These are phyloP conservation scores for Diaporthe capsici DNA, from an alignment of 2,329 filamentous ascomycete species.

Conservation along the genomic window DNA sequence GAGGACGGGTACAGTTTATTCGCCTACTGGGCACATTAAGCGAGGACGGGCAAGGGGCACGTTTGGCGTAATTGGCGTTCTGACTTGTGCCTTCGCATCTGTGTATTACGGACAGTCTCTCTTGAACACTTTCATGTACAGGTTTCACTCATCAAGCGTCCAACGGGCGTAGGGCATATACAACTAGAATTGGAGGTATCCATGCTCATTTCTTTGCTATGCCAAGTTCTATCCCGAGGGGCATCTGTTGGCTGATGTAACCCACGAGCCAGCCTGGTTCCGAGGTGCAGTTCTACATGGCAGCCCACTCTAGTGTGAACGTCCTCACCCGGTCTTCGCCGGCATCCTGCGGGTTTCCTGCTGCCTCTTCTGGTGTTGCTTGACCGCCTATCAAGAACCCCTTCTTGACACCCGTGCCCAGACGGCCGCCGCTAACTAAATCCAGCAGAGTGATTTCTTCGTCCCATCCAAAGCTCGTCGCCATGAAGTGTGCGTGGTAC, in stretches of 20 bases:
- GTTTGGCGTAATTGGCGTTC: slow-evolving; percentile 36
- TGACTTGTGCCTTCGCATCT: background rate
- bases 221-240: background rate
- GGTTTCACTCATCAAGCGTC: background rate
- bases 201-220: background rate
- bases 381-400: slow-evolving; percentile 88
- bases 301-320: slow-evolving; percentile 94
- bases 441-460: slow-evolving; percentile 88
- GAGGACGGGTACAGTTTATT: background rate
- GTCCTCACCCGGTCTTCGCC: slow-evolving; percentile 69
- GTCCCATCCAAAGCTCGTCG: slow-evolving; percentile 88
- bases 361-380: slow-evolving; percentile 53
- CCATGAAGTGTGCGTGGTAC: slow-evolving; percentile 95
- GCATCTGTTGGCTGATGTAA: too few species aligned
- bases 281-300: slow-evolving; percentile 72
- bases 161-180: background rate
- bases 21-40: slow-evolving; percentile 36
- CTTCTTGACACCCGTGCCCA: slow-evolving; percentile 97
- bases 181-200: slow-evolving; percentile 6
- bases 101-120: slow-evolving; percentile 13
- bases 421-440: slow-evolving; percentile 85
- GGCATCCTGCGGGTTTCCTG: slow-evolving; percentile 42
- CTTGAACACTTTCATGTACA: slow-evolving; percentile 9
- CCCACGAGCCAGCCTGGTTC: background rate
- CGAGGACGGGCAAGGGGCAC: slow-evolving; percentile 29